These are phyloP conservation scores for Antrodiella citrinella DNA, from an alignment of 768 basidiomycete species.

Conservation along the genomic window DNA sequence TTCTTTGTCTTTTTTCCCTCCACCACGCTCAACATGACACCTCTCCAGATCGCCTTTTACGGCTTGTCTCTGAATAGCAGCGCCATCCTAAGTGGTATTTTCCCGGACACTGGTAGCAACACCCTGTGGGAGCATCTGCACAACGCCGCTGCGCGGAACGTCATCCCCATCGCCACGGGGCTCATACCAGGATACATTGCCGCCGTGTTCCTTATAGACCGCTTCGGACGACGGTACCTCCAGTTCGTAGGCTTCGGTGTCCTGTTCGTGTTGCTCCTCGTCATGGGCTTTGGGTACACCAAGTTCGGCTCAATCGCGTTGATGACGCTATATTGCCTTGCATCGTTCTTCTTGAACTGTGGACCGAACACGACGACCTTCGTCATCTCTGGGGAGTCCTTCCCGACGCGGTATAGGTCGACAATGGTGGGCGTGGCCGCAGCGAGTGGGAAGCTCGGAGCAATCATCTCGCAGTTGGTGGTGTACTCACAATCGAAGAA, in stretches of 20 bases:
- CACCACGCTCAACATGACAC: constrained; percentile 1
- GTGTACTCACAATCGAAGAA: not conserved
- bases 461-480: constrained; percentile 69
- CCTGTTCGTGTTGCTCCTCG: constrained; percentile 57
- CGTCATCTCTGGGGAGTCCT: constrained; percentile 72
- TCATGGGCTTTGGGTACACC: constrained; percentile 34
- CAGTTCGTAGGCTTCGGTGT: constrained; percentile 71
- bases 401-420: constrained; percentile 85
- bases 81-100: constrained; percentile 63
- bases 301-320: constrained; percentile 43
- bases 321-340: constrained; percentile 78
- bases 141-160: constrained; percentile 66
- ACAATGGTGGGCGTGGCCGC: constrained; percentile 82
- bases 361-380: constrained; percentile 80
- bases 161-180: constrained; percentile 70
- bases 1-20: not conserved
- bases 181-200: constrained; percentile 77
- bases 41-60: constrained; percentile 85
- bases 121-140: not conserved
- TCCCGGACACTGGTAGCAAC: not conserved
- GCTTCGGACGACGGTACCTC: constrained; percentile 76
- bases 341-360: constrained; percentile 89
- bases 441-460: constrained; percentile 77
- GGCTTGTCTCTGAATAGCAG: constrained; percentile 81
- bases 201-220: constrained; percentile 59